Base-by-base conservation (phyloP, 129 eudicot species). In the Artemisia argyi region DNA sequence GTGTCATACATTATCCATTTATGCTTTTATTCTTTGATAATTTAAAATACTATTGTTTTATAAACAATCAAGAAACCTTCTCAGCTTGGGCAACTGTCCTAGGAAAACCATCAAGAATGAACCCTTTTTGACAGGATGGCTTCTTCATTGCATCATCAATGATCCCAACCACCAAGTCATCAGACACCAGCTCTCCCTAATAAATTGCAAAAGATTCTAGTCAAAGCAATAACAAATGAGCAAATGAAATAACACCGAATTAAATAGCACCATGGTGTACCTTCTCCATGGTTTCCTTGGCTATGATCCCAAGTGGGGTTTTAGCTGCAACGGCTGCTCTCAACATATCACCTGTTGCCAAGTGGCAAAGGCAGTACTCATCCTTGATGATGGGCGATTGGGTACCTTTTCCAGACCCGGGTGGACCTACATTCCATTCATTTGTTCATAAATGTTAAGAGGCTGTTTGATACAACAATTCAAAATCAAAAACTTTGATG, bases 301-400 rank as follows among this genome's bases (percentile, higher is more conserved):
- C 96, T 85, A 85, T 76, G 39, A 89, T 55, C 54, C 98, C 98
- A 8, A 89, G 95, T 49, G 98, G 96, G 65, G 97, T 89, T 77
- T 89, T 92, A 52, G 96, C 89, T 46, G 96, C 86, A 65, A 89
- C 98, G 58, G 96, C 98, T 68, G 96, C 95, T 78, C 98, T 89
- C 79, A 92, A 81, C 96, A 92, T 92, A 77, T 92, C 96, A 56
- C 98, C 98, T 2, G 98, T 89, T 47, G 98, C 98, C 88, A 92
- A 68, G 82, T 92, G 96, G 68, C 98, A 92, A 16, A 92, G 82
- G 79, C 98, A 92, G 79, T 81, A 92, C 50, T 92, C 96, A 65
- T 92, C 98, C 84, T 92, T 89, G 63, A 92, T 83, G 52, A 92
- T 80, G 39, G 98, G 96, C 3, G 98, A 92, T 72, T 92, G 98